Conservation (phyloP, 768 basidiomycete species). For the Filobasidium floriforme region DNA sequence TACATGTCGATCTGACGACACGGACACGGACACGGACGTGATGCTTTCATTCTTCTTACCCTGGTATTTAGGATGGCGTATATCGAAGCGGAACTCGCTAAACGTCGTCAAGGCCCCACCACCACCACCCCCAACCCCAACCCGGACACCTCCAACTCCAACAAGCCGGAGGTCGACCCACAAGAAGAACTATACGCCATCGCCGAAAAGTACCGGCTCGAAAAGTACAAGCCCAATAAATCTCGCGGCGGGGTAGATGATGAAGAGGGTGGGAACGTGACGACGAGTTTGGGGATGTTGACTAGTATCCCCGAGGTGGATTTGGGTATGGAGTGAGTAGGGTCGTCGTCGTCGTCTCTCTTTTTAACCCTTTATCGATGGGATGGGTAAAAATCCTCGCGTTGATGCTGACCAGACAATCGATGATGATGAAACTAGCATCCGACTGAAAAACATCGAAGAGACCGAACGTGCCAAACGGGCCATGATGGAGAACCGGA, state of each 20-base stretch:
- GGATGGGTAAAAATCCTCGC: too few relatives aligned
- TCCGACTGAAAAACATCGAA: slow-evolving; percentile 88
- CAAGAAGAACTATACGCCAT: slow-evolving; percentile 70
- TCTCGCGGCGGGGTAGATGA: slow-evolving; percentile 38
- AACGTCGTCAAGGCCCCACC: slow-evolving; percentile 52
- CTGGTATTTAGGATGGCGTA: slow-evolving; percentile 97
- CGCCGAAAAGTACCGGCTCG: slow-evolving; percentile 50
- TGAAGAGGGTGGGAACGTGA: slow-evolving; percentile 83
- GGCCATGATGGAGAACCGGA: slow-evolving; percentile 55
- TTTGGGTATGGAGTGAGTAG: slow-evolving; percentile 96
- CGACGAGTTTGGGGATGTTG: slow-evolving; percentile 87
- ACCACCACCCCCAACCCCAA: slow-evolving; percentile 26
- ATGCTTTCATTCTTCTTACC: too few relatives aligned
- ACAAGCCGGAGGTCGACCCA: slow-evolving; percentile 51
- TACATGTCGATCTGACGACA: too few relatives aligned
- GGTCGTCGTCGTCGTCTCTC: slow-evolving; percentile 32
- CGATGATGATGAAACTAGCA: too few relatives aligned
- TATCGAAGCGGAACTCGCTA: slow-evolving; percentile 84
- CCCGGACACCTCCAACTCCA: slow-evolving; percentile 32
- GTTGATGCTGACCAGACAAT: too few relatives aligned
- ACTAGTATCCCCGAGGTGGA: slow-evolving; percentile 98
- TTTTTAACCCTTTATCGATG: too few relatives aligned
- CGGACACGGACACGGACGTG: too few relatives aligned
- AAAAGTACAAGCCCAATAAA: slow-evolving; percentile 44
- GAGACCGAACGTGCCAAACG: slow-evolving; percentile 96